These are phyloP conservation scores for Coccomyxa sp. DNA, from an alignment of 139 green algal genomes.

Conservation along the genomic window DNA sequence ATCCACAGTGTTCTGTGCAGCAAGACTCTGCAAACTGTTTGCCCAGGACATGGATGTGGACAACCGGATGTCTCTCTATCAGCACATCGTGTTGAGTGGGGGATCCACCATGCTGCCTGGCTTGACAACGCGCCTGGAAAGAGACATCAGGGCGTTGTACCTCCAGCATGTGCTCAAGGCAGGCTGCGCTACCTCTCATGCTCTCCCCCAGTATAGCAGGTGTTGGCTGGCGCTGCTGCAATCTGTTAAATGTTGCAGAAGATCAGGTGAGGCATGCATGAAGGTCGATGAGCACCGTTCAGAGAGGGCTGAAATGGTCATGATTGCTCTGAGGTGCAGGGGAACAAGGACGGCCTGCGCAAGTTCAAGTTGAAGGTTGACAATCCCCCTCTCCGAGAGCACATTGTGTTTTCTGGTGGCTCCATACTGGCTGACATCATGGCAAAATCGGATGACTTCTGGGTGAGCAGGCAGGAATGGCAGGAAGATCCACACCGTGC, in stretches of 20 bases:
- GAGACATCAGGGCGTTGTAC: slow-evolving; percentile 59
- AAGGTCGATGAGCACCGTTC: slow-evolving; percentile 14
- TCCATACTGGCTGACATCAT: slow-evolving; percentile 81
- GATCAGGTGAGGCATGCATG: not conserved
- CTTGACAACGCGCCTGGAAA: slow-evolving; percentile 61
- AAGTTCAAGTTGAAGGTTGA: slow-evolving; percentile 68
- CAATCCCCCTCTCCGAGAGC: slow-evolving; percentile 60
- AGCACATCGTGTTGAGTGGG: slow-evolving; percentile 73
- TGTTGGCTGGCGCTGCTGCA: not conserved
- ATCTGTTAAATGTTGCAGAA: not conserved
- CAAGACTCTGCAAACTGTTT: too few relatives aligned
- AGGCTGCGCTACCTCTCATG: not conserved
- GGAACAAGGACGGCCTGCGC: slow-evolving; percentile 32
- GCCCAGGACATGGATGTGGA: slow-evolving; percentile 77
- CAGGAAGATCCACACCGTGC: slow-evolving; percentile 50
- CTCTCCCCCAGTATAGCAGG: not conserved
- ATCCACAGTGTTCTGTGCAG: not conserved
- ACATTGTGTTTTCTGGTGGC: slow-evolving; percentile 75
- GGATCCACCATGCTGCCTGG: slow-evolving; percentile 73
- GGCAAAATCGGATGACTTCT: slow-evolving; percentile 67
- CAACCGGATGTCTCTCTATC: slow-evolving; percentile 69
- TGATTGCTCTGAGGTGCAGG: slow-evolving; percentile 18
- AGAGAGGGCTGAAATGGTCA: not conserved
- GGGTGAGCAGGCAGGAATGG: slow-evolving; percentile 65
- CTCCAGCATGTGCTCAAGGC: slow-evolving; percentile 25